phyloP scores from a whole-genome alignment of 2,329 filamentous ascomycete genomes.

The Ambrosiella cleistominuta region DNA sequence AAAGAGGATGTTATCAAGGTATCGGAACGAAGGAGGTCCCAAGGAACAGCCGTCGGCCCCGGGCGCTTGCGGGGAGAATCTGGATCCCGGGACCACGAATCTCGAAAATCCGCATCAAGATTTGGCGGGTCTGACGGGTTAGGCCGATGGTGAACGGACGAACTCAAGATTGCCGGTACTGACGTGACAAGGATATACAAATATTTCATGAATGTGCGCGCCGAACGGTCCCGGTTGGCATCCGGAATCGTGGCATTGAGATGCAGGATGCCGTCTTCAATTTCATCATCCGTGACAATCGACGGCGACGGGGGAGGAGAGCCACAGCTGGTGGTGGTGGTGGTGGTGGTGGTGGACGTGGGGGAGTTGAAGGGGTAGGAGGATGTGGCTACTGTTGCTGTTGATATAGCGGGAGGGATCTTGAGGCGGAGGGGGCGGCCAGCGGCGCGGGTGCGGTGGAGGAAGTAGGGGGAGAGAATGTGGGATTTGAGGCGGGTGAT shows the following conservation, averaged over 20 bases:
- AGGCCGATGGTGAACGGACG: constrained; percentile 8
- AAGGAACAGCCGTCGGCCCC: constrained; percentile 23
- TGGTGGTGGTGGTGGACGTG: neutral
- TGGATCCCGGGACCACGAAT: constrained; percentile 15
- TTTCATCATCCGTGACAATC: constrained; percentile 1
- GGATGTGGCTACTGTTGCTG: neutral
- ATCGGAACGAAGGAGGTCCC: constrained; percentile 30
- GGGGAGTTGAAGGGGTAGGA: neutral
- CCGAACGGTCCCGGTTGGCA: neutral
- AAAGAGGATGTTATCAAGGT: neutral
- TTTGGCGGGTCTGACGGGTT: neutral
- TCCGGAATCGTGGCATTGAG: constrained; percentile 2
- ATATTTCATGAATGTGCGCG: constrained; percentile 9
- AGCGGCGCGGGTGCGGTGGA: neutral
- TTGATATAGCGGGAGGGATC: neutral
- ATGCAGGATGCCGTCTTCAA: constrained; percentile 5
- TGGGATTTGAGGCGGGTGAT: constrained; percentile 9
- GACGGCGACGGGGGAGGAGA: neutral
- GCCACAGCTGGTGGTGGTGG: neutral
- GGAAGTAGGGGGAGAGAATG: constrained; percentile 7
- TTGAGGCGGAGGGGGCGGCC: constrained; percentile 5
- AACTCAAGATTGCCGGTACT: neutral
- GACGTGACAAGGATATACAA: constrained; percentile 9
- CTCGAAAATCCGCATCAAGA: neutral
- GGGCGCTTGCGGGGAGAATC: constrained; percentile 16